Percentiles rank a stretch among this genome's conserved stretches.
Conservation (phyloP, 192 early-diverging fungal species). For the Cladochytrium replicatum region DNA sequence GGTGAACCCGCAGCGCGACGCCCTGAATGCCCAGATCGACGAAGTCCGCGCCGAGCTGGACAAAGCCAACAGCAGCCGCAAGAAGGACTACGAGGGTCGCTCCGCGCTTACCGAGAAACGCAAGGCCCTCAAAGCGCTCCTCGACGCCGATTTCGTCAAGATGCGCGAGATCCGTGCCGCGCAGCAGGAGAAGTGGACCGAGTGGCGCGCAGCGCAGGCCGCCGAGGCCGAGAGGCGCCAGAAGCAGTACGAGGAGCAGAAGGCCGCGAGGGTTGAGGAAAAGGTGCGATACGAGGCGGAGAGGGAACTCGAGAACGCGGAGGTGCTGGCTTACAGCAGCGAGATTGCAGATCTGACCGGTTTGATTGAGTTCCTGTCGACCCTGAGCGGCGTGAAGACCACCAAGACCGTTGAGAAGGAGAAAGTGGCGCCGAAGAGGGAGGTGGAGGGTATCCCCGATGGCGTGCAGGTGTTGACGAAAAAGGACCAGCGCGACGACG, state of each 20-base stretch:
- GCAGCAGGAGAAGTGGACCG: conserved; percentile 62
- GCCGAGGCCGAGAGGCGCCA: conserved; percentile 54
- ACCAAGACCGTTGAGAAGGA: conserved; percentile 26
- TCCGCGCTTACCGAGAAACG: conserved; percentile 61
- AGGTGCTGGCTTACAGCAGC: conserved; percentile 73
- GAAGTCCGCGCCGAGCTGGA: conserved; percentile 64
- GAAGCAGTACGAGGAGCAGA: conserved; percentile 56
- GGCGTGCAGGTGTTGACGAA: conserved; percentile 64
- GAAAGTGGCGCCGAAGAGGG: conserved; percentile 42
- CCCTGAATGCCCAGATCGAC: conserved; percentile 58
- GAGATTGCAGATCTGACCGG: conserved; percentile 79
- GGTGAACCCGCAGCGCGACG: conserved; percentile 29
- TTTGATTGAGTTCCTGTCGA: conserved; percentile 63
- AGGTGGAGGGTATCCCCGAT: conserved; percentile 55
- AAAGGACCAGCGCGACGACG: conserved; percentile 66
- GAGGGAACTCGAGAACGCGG: conserved; percentile 74
- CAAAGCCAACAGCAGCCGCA: conserved; percentile 48
- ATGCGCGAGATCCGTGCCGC: conserved; percentile 59
- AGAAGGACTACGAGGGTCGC: conserved; percentile 51
- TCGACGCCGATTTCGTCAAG: conserved; percentile 60
- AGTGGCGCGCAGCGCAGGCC: conserved; percentile 61
- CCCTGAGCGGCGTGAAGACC: conserved; percentile 15
- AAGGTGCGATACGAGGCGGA: conserved; percentile 59
- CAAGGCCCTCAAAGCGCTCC: conserved; percentile 53
- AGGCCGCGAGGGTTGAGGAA: conserved; percentile 55